phyloP scores from a whole-genome alignment of 2,329 filamentous ascomycete genomes.

The Neonectria magnoliae region DNA sequence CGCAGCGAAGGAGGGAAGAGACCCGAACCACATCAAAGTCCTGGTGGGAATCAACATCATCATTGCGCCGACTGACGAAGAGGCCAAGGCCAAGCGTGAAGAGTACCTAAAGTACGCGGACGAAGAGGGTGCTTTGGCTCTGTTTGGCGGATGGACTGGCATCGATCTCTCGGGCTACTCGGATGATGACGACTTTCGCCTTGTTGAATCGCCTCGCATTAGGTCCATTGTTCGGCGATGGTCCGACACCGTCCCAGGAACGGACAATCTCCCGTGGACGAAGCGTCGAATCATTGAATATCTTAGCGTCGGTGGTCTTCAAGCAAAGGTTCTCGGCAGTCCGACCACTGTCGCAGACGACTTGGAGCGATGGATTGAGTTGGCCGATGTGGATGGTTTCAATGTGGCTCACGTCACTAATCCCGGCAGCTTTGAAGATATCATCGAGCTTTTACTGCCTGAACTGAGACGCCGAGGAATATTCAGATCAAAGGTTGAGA shows the following conservation, averaged over 20 bases:
- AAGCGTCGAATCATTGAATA: conserved; percentile 66
- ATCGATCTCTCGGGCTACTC: conserved; percentile 18
- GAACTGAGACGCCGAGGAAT: conserved; percentile 39
- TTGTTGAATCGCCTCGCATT: conserved; percentile 12
- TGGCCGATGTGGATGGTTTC: conserved; percentile 54
- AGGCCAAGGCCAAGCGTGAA: conserved; percentile 18
- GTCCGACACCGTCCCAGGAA: conserved; percentile 37
- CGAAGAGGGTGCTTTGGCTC: conserved; percentile 20
- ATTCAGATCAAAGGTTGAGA: conserved; percentile 34
- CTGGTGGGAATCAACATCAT: conserved; percentile 26
- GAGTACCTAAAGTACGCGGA: conserved; percentile 22
- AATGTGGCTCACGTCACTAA: conserved; percentile 54
- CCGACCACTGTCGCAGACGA: conserved; percentile 51
- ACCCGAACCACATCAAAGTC: conserved; percentile 22
- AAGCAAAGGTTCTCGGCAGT: conserved; percentile 22
- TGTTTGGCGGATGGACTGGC: conserved; percentile 27
- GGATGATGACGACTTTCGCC: conserved; percentile 21
- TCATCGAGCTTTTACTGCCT: conserved; percentile 41
- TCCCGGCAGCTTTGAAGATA: conserved; percentile 47
- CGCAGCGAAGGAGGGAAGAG: conserved; percentile 15
- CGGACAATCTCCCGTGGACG: conserved; percentile 58
- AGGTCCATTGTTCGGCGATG: conserved; percentile 11
- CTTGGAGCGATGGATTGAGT: conserved; percentile 53
- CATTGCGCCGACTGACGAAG: conserved; percentile 13
- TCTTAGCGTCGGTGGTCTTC: conserved; percentile 57